Evolutionary conservation across 129 eudicot genomes (phyloP), one percentile per base, ranked within the genome.

Genomic region (Helianthus annuus): DNA sequence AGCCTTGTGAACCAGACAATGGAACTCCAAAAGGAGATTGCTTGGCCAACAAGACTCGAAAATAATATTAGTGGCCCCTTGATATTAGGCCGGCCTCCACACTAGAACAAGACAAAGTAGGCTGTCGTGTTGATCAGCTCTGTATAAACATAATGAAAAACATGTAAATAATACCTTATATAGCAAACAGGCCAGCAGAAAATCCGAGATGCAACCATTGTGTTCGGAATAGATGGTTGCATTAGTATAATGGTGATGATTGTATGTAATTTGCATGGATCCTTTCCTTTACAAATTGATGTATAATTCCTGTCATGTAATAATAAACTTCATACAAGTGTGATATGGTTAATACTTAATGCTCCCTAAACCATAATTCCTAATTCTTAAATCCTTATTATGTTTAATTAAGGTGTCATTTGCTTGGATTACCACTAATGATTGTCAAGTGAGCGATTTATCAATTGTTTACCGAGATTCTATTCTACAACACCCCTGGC

Each of bases 181-280:
- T n/a, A n/a, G n/a, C n/a, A n/a, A n/a, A n/a, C n/a, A n/a, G n/a
- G n/a, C n/a, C n/a, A n/a, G n/a, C n/a, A n/a, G n/a, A n/a, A n/a
- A n/a, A n/a, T n/a, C n/a, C n/a, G n/a, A n/a, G n/a, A n/a, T n/a
- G n/a, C n/a, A n/a, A n/a, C n/a, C n/a, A n/a, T n/a, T n/a, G n/a
- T n/a, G n/a, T n/a, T n/a, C n/a, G n/a, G n/a, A n/a, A n/a, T n/a
- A n/a, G 0, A 19, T 19, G 22, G 0, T 19, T 19, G 22, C 22
- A 19, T 19, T 19, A 19, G 22, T 19, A 19, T 19, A 19, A 19
- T 19, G 22, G 22, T n/a, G n/a, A n/a, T 19, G 19, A 22, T 58
- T 59, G 29, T 72, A 45, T 29, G 63, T 44, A 57, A 68, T 29
- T 51, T 49, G n/a, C 9, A 49, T 68, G 59, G 7, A 3, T 27